Base-by-base conservation (phyloP, 805 yeast genomes). In the Torulaspora indica region DNA sequence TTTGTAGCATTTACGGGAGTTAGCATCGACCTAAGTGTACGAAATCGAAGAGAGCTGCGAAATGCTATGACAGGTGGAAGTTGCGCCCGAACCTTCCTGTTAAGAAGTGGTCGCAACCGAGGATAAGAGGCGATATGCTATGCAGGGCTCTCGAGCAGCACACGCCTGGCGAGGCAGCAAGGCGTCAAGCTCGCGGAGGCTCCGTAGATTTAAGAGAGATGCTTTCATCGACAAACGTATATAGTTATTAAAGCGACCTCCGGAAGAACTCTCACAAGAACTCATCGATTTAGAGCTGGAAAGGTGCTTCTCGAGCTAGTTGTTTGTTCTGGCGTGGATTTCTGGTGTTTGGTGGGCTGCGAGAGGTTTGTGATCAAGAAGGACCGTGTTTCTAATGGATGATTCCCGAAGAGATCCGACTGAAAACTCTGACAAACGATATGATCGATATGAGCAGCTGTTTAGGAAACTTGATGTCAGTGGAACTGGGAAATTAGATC, bases 391-490 rank as follows among this genome's bases (percentile, higher is more conserved):
- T 10, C 23, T n/a, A 35, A 47, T 47, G 51, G 44, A 24, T 20
- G 29, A 38, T 30, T 32, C 43, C 18, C 40, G 43, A 35, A 40
- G 36, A 15, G 29, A 36, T 22, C 43, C 32, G 41, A 30, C 49
- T 29, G 58, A 56, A 40, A 44, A 56, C 8, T 59, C 58, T 24
- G 57, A 61, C 36, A 55, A 56, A 34, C 53, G 63, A 43, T 64
- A 66, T 44, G 43, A 43, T 40, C 70, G 78, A 40, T 71, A 72
- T 49, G 52, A 55, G 46, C 54, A 57, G 39, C 58, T 78, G 14
- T 79, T 75, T 50, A 56, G 66, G 17, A 54, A 63, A 35, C 67
- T 78, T 18, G 83, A 78, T 53, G 53, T 65, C 13, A 50, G 67
- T 17, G 47, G 60, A 29, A 57, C 57, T 15, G 76, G 76, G 1